Conservation (phyloP, 2,329 filamentous ascomycete genomes). For the Verticillium klebahnii region DNA sequence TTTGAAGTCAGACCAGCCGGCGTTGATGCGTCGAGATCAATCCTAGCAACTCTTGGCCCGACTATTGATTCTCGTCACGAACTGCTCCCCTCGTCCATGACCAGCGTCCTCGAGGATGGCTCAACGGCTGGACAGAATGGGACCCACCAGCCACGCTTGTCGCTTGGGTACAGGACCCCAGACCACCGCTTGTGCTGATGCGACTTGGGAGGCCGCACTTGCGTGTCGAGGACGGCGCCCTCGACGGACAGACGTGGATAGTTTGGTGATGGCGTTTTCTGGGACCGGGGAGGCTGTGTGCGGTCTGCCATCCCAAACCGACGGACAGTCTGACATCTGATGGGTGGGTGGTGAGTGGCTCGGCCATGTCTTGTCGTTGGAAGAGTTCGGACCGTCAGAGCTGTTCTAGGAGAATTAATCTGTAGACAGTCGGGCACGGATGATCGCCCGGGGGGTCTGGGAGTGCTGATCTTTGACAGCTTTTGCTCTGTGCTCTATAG, state of each 20-base stretch:
- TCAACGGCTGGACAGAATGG: neutral
- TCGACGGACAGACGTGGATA: neutral
- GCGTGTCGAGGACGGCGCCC: neutral
- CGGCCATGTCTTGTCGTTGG: neutral
- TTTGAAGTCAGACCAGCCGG: neutral
- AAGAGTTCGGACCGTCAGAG: neutral
- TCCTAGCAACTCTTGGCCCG: neutral
- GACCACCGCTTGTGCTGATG: neutral
- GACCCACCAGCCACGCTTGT: neutral
- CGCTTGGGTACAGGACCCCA: neutral
- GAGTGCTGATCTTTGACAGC: neutral
- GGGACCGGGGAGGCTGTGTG: neutral
- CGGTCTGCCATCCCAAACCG: neutral
- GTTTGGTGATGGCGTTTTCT: neutral
- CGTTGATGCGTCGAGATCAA: neutral
- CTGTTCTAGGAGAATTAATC: neutral
- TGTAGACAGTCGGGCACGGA: neutral
- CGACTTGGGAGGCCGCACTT: neutral
- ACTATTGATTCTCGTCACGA: neutral
- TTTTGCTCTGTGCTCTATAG: neutral
- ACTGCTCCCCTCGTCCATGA: neutral
- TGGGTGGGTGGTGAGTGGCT: neutral
- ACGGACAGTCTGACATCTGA: neutral
- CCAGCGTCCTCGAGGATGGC: neutral
- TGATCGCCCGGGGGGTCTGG: neutral